Evolutionary conservation across 768 basidiomycete genomes (phyloP), one percentile per base, ranked within the genome.

Genomic region (Hydnomerulius pinastri): DNA sequence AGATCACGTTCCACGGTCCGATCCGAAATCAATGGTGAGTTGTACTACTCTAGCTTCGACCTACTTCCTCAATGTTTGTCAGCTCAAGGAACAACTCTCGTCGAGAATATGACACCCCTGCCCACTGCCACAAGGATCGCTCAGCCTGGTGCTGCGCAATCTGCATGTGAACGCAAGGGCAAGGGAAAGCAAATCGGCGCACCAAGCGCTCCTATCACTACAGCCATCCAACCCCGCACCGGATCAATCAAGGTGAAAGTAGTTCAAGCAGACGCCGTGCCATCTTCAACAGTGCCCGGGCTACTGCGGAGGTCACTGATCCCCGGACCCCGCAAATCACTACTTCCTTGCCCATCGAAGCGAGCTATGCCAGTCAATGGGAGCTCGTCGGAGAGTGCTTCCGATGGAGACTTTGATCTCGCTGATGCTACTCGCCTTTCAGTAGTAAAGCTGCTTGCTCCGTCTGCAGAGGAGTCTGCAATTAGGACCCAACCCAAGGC

Each of bases 121-220:
- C 28, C 38, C 29, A 15, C 27, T 48, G 20, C 51, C 20, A 25
- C 28, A 6, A 54, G 48, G 23, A 18, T 9, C 33, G n/a, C 4
- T 37, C 59, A 39, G 47, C 44, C 44, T 48, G 17, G 49, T 9
- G 51, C 60, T 42, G 27, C 28, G 24, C 44, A 43, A 15, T 23
- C 41, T 23, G n/a, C 42, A 28, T n/a, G n/a, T n/a, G n/a, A n/a
- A n/a, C n/a, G n/a, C n/a, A 56, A 36, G 10, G 25, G 43, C 24
- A 46, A 37, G 41, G 41, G 41, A 20, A 56, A 66, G 32, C 64
- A 64, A 43, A 63, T 63, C 33, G 37, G 25, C 18, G 2, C 47
- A 30, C 33, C 36, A 38, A 38, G 36, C 28, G 51, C 7, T 35
- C 46, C 50, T 28, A 18, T 4, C n/a, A 8, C 45, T 21, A 27